Percentiles rank a stretch among this genome's conserved stretches.
Evolutionary conservation across 805 yeast genomes (phyloP).

Genomic region (Pichia nanzhaoensis): DNA sequence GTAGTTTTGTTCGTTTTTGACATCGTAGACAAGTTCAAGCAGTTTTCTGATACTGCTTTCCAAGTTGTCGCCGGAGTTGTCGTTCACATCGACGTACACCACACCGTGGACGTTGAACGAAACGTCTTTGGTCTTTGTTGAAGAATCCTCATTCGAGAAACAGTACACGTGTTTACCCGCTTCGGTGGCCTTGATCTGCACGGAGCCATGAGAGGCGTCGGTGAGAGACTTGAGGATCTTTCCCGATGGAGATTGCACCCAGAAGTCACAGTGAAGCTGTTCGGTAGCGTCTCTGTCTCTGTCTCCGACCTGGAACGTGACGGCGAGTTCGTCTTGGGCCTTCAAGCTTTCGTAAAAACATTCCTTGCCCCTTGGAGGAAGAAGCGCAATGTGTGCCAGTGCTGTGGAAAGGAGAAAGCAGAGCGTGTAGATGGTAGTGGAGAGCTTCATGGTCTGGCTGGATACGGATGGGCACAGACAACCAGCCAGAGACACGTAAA

Average conservation of each 20-base stretch:
- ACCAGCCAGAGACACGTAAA: background rate
- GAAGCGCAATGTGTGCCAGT: constrained; percentile 58
- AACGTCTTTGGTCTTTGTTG: constrained; percentile 75
- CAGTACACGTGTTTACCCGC: constrained; percentile 81
- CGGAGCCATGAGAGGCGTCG: constrained; percentile 76
- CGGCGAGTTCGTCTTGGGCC: constrained; percentile 77
- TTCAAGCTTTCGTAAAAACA: constrained; percentile 84
- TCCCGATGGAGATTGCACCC: constrained; percentile 37
- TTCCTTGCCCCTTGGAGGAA: constrained; percentile 77
- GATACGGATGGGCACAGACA: background rate
- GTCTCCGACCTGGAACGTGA: constrained; percentile 90
- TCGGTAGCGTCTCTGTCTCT: constrained; percentile 66
- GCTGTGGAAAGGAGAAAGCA: constrained; percentile 8
- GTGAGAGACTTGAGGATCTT: constrained; percentile 43
- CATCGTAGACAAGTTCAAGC: constrained; percentile 71
- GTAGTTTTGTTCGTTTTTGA: constrained; percentile 88
- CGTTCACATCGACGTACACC: constrained; percentile 71
- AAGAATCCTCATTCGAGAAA: constrained; percentile 79
- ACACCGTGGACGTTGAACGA: constrained; percentile 94
- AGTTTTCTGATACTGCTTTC: constrained; percentile 79
- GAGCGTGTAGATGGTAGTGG: background rate
- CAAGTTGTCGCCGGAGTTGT: constrained; percentile 61
- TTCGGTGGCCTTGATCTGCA: constrained; percentile 54
- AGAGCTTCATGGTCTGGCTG: background rate
- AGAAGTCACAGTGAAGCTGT: constrained; percentile 63